These are phyloP conservation scores for Mallotus japonicus DNA, from an alignment of 441 rosid species.

Conservation along the genomic window DNA sequence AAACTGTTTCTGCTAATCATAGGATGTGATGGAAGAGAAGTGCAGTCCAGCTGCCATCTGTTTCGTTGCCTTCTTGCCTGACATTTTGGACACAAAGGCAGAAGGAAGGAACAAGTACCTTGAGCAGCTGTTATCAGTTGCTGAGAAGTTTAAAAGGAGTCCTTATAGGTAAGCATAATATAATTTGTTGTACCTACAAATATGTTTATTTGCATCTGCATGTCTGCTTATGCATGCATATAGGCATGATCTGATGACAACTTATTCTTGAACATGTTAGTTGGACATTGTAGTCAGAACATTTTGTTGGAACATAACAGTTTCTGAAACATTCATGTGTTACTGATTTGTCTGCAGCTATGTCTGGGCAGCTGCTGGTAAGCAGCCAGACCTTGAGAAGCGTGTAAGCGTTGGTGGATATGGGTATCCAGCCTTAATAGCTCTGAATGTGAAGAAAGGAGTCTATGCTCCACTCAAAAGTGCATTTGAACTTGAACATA, in stretches of 20 bases:
- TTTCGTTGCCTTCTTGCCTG: slow-evolving; percentile 92
- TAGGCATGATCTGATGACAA: background rate
- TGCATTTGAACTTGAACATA: slow-evolving; percentile 82
- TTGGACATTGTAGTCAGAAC: background rate
- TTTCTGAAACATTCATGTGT: background rate
- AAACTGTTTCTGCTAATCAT: slow-evolving; percentile 20
- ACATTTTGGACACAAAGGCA: slow-evolving; percentile 95
- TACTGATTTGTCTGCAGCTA: slow-evolving; percentile 46
- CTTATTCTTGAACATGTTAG: background rate
- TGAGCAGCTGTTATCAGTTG: slow-evolving; percentile 72
- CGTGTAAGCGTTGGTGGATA: slow-evolving; percentile 93
- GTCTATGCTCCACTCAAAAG: slow-evolving; percentile 94
- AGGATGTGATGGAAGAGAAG: slow-evolving; percentile 90
- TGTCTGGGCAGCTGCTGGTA: slow-evolving; percentile 91
- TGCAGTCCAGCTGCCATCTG: slow-evolving; percentile 97
- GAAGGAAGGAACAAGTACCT: slow-evolving; percentile 94
- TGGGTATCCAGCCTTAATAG: slow-evolving; percentile 95
- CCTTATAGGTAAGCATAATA: slow-evolving; percentile 72
- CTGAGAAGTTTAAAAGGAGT: slow-evolving; percentile 83
- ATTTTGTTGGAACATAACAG: background rate
- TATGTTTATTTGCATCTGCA: background rate
- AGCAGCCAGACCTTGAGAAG: slow-evolving; percentile 85
- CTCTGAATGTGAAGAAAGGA: slow-evolving; percentile 89
- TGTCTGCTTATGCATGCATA: background rate
- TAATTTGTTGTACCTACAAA: background rate